Base-by-base conservation (phyloP, 768 basidiomycete species). In the Lepiota brunneoincarnata region DNA sequence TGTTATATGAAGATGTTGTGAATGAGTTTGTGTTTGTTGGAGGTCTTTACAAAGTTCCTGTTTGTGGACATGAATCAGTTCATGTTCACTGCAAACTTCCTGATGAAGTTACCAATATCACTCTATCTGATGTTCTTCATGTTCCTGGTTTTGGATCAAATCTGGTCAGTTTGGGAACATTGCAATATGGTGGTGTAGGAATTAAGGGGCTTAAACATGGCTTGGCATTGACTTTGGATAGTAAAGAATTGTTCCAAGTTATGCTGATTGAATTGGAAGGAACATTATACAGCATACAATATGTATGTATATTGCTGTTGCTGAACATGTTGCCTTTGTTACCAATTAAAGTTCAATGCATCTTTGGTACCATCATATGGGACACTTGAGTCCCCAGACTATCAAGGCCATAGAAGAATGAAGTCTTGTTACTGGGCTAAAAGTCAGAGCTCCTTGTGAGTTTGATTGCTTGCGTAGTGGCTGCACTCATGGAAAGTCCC, bases 401-500 rank as follows among this genome's bases (percentile, higher is more conserved):
- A 60, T 69, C 41, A 48, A 51, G 17, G 45, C 50, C n/a, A 60
- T 69, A 41, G 28, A 50, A n/a, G 6, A 51, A n/a, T 54, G 61
- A 28, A 43, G 60, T 14, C 45, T 69, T 49, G 69, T 67, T n/a
- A 48, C 55, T 1, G 64, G 67, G n/a, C 56, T 69, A 17, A 20
- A 50, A 18, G 57, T 70, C 18, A 48, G 51, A 24, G 39, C 54
- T 4, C 41, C 55, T 10, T 3, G 7, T 6, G 56, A 60, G 0
- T 63, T 57, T 21, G 39, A 58, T 26, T 54, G 53, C 21, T 6
- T 18, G 12, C 2, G 37, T 4, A 12, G 35, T 20, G 17, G 48
- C 18, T 20, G 68, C 42, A 48, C 63, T 35, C 51, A 62, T 21
- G 61, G 66, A 10, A 70, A 68, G 50, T 61, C 63, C 23, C 62